These are phyloP conservation scores for Tricholoma bakamatsutake DNA, from an alignment of 768 basidiomycete genomes.

Conservation along the genomic window DNA sequence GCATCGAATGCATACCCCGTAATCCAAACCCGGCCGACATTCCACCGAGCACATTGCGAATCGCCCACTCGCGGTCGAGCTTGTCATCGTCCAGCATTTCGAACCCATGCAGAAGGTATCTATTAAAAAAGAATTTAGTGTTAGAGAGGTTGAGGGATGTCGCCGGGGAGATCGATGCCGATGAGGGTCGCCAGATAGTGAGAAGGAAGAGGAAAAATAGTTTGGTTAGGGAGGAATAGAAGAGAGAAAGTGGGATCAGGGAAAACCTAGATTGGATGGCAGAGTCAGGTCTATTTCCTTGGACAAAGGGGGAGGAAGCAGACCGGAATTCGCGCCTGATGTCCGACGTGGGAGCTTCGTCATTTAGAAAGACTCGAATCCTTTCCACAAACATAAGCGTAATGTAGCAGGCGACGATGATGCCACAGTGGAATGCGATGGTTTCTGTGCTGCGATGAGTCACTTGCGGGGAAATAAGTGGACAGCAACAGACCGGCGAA, in stretches of 20 bases:
- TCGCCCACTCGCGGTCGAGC: slow-evolving; percentile 78
- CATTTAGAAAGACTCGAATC: neutral
- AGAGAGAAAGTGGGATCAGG: slow-evolving; percentile 68
- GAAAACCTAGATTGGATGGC: slow-evolving; percentile 43
- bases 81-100: slow-evolving; percentile 65
- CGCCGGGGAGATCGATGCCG: slow-evolving; percentile 17
- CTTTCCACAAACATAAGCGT: slow-evolving; percentile 38
- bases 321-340: slow-evolving; percentile 62
- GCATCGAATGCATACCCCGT: slow-evolving; percentile 45
- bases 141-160: slow-evolving; percentile 16
- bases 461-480: neutral
- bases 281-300: neutral
- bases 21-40: slow-evolving; percentile 86
- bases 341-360: slow-evolving; percentile 29
- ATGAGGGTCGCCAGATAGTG: slow-evolving; percentile 68
- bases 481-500: slow-evolving; percentile 41
- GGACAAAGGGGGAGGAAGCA: slow-evolving; percentile 1
- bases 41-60: slow-evolving; percentile 78
- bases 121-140: slow-evolving; percentile 21
- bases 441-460: slow-evolving; percentile 46
- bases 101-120: slow-evolving; percentile 35
- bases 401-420: slow-evolving; percentile 50
- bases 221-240: slow-evolving; percentile 83
- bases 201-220: slow-evolving; percentile 78
- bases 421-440: slow-evolving; percentile 64